phyloP scores from a whole-genome alignment of 805 yeast species.

The Saccharomycopsis javanensis region DNA sequence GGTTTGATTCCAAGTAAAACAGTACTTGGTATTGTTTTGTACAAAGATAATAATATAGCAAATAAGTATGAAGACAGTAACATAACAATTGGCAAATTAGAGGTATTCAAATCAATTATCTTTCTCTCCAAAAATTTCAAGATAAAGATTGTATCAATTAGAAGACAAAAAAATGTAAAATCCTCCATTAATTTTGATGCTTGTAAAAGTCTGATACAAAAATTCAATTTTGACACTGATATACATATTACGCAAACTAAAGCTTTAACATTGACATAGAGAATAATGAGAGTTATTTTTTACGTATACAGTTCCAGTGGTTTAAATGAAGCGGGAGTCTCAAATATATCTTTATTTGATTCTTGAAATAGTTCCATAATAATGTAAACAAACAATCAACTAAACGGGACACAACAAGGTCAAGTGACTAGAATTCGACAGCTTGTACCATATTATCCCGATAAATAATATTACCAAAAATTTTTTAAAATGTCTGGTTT shows the following conservation, averaged over 20 bases:
- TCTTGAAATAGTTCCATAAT: too few relatives aligned
- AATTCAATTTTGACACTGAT: too few relatives aligned
- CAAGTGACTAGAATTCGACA: not conserved
- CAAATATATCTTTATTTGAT: too few relatives aligned
- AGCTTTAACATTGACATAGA: not conserved
- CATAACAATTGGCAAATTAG: not conserved
- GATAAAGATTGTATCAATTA: too few relatives aligned
- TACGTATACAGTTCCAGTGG: too few relatives aligned
- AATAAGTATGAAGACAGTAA: too few relatives aligned
- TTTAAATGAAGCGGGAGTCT: too few relatives aligned
- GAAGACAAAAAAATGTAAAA: not conserved
- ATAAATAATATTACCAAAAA: not conserved
- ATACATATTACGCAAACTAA: not conserved
- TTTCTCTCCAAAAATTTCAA: not conserved
- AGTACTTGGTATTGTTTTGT: not conserved
- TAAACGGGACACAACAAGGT: too few relatives aligned
- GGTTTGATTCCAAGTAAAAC: not conserved
- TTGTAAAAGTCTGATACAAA: too few relatives aligned
- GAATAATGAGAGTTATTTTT: not conserved
- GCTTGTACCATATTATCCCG: not conserved
- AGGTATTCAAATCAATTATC: not conserved
- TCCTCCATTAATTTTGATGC: not conserved
- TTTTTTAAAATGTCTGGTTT: not conserved
- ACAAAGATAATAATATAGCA: not conserved
- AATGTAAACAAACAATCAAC: too few relatives aligned